phyloP scores from a whole-genome alignment of 2,329 filamentous ascomycete species.

The Trichoderma koningii region DNA sequence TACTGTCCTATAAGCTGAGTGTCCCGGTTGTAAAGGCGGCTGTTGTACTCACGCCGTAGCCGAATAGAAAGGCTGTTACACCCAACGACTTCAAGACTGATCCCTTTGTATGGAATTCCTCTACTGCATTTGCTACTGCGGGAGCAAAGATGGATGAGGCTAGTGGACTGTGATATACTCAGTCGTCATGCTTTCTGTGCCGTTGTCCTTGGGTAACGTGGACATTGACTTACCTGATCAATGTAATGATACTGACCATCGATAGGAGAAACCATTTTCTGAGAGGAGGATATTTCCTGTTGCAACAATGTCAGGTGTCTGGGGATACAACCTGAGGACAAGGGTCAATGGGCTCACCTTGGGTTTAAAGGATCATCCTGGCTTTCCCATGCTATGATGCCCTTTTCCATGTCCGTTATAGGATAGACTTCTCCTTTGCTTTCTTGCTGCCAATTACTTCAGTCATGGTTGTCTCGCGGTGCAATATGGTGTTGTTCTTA shows the following conservation, averaged over 20 bases:
- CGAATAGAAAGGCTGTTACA: conserved; percentile 67
- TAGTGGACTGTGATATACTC: conserved; percentile 42
- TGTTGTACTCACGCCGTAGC: conserved; percentile 51
- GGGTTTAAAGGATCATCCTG: conserved; percentile 52
- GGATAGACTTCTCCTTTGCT: conserved; percentile 17
- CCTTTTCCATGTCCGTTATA: conserved; percentile 15
- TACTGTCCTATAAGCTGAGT: background rate
- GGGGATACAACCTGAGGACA: background rate
- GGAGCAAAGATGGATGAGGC: conserved; percentile 66
- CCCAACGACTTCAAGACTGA: conserved; percentile 61
- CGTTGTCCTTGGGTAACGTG: background rate
- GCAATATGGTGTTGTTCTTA: background rate
- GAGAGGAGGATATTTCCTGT: conserved; percentile 51
- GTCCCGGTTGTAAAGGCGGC: background rate
- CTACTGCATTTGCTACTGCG: conserved; percentile 62
- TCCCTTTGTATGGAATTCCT: conserved; percentile 59
- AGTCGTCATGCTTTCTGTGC: background rate
- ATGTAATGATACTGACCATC: conserved; percentile 51
- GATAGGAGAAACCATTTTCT: conserved; percentile 50
- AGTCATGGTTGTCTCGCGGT: background rate
- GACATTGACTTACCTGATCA: conserved; percentile 38
- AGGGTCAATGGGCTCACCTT: conserved; percentile 30
- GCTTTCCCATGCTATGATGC: conserved; percentile 50
- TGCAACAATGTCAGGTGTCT: background rate
- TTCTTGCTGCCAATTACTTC: background rate